Percentiles rank a stretch among this genome's conserved stretches.
These are phyloP conservation scores for Solanum lignicaule DNA, from an alignment of 257 asterid species.

Conservation along the genomic window DNA sequence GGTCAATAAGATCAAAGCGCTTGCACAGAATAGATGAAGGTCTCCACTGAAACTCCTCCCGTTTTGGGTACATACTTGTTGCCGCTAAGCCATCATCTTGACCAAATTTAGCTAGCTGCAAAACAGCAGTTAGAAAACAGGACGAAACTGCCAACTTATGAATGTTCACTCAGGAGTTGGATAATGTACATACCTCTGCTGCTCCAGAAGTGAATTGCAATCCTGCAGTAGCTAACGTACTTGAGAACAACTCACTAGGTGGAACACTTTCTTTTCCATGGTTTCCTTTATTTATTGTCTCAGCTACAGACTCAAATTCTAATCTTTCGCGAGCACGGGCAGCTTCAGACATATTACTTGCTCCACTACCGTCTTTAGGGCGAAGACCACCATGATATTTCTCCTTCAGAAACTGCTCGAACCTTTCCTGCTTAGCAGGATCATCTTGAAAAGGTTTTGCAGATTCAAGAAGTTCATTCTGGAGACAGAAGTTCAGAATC, in stretches of 20 bases:
- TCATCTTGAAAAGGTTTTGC: slow-evolving; percentile 60
- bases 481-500: slow-evolving; percentile 6
- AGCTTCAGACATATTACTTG: slow-evolving; percentile 88
- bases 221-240: slow-evolving; percentile 36
- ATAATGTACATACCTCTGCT: slow-evolving; percentile 41
- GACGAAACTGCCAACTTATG: background rate
- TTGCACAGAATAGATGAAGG: slow-evolving; percentile 92
- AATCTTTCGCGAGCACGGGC: slow-evolving; percentile 97
- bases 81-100: slow-evolving; percentile 34
- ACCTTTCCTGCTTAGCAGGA: slow-evolving; percentile 80
- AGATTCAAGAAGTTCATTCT: slow-evolving; percentile 51
- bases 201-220: slow-evolving; percentile 67
- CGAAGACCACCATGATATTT: slow-evolving; percentile 92
- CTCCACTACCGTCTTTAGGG: slow-evolving; percentile 68
- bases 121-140: slow-evolving; percentile 5
- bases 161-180: background rate
- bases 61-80: slow-evolving; percentile 51
- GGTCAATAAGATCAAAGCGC: slow-evolving; percentile 91
- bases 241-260: slow-evolving; percentile 44
- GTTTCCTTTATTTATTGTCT: slow-evolving; percentile 46
- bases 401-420: slow-evolving; percentile 94
- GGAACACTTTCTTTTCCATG: slow-evolving; percentile 30
- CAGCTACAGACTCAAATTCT: slow-evolving; percentile 85
- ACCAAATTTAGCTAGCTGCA: slow-evolving; percentile 39
- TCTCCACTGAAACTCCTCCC: slow-evolving; percentile 94